A percentile compares a stretch with the other conserved stretches of the same genome.
Conservation (phyloP, 371 early-diverging fungal genomes). For the Rhizopus arrhizus region DNA sequence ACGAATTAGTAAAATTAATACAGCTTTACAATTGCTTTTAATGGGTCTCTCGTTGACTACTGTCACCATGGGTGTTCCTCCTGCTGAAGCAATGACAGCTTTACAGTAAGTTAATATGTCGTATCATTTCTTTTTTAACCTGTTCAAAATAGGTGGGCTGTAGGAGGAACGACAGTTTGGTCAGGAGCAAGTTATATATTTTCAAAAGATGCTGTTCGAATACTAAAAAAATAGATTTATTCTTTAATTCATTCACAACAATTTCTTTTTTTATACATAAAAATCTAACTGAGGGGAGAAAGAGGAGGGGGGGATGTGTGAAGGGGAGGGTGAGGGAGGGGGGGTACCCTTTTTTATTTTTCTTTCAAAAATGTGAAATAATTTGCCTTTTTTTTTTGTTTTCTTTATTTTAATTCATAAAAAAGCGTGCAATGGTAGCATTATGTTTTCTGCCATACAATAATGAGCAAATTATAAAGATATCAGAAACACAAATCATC, state of each 20-base stretch:
- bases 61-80: slow-evolving; percentile 35
- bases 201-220: slow-evolving; percentile 76
- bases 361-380: no score
- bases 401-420: neutral
- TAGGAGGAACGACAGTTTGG: slow-evolving; percentile 81
- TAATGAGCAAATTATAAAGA: slow-evolving; percentile 8
- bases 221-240: slow-evolving; percentile 34
- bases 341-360: no score
- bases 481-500: slow-evolving; percentile 14
- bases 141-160: slow-evolving; percentile 52
- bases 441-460: neutral
- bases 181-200: slow-evolving; percentile 80
- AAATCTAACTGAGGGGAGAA: no score
- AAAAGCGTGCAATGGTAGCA: neutral
- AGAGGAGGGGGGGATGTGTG: no score
- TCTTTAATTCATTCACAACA: neutral
- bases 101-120: slow-evolving; percentile 41
- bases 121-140: neutral
- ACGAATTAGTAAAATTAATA: slow-evolving; percentile 87
- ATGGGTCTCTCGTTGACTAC: slow-evolving; percentile 77
- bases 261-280: neutral
- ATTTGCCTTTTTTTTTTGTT: neutral
- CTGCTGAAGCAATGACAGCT: slow-evolving; percentile 38
- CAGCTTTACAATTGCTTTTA: slow-evolving; percentile 83
- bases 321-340: no score